phyloP scores from a whole-genome alignment of 208 protist species.

The Trichomonas gallinae region DNA sequence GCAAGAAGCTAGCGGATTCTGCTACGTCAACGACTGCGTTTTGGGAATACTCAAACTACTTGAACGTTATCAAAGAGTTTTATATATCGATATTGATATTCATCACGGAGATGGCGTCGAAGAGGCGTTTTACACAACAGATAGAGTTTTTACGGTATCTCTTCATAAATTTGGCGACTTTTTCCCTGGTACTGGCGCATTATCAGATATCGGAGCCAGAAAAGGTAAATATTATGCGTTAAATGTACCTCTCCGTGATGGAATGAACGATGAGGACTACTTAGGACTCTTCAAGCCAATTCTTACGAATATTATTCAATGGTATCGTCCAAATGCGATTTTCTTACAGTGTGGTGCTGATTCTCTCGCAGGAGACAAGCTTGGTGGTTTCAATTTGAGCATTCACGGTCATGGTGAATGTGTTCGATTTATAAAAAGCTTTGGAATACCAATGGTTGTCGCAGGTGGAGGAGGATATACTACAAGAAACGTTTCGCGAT shows the following conservation, averaged over 20 bases:
- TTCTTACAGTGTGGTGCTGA: conserved; percentile 97
- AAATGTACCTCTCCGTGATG: conserved; percentile 59
- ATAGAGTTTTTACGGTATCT: conserved; percentile 93
- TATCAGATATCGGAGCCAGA: conserved; percentile 54
- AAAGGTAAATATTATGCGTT: conserved; percentile 62
- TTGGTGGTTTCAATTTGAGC: conserved; percentile 86
- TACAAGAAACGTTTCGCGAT: not conserved
- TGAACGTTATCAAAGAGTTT: conserved; percentile 69
- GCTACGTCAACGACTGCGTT: conserved; percentile 99
- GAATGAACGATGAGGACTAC: conserved; percentile 62
- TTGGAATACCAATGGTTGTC: conserved; percentile 14
- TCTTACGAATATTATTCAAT: conserved; percentile 70
- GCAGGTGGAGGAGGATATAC: conserved; percentile 21
- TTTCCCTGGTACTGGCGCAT: conserved; percentile 63
- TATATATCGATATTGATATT: conserved; percentile 99
- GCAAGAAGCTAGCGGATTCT: conserved; percentile 85
- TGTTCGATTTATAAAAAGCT: conserved; percentile 46
- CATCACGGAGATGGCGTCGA: conserved; percentile 96
- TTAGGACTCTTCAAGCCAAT: conserved; percentile 77
- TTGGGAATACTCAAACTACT: conserved; percentile 92
- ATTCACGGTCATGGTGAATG: conserved; percentile 67
- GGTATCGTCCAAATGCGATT: conserved; percentile 75
- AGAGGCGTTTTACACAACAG: conserved; percentile 90
- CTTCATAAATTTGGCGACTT: conserved; percentile 90
- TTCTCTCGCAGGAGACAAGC: conserved; percentile 81